Evolutionary conservation across 2,329 filamentous ascomycete genomes (phyloP), one percentile per base, ranked within the genome.

Genomic region (Cryphonectria radicalis): DNA sequence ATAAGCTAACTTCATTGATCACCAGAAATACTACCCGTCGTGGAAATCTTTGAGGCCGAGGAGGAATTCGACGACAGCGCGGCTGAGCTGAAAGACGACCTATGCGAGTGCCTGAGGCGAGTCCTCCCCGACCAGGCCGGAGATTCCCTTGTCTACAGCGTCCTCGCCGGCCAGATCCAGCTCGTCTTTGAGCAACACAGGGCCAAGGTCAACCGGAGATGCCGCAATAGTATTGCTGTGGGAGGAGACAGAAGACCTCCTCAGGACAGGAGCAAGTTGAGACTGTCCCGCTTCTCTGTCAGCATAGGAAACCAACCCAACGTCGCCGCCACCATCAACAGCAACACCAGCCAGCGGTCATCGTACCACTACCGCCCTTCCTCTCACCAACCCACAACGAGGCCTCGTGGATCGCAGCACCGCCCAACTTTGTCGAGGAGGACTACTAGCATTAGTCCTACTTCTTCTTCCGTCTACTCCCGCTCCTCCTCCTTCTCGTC

Each of bases 101-200:
- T 73, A 0, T 71, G 72, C 8, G 72, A 73, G 14, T 68, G 66
- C 14, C 63, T 73, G 3, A 68, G 35, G 17, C 64, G 67, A 22
- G 67, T 73, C 19, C 59, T 73, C 10, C 72, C 72, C 4, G 69
- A 73, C 4, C 72, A 73, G 50, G 32, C 66, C 11, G 69, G 65
- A 22, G 69, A 69, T 35, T 59, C 68, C 7, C 68, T 67, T 7
- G 62, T 71, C 40, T 73, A 67, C 63, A 63, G 42, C 8, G 67
- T 69, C 60, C 35, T 73, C 8, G 72, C 72, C 2, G 72, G 72
- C 13, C 72, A 73, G 53, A 69, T 73, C 57, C 72, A 73, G 42
- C 67, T 73, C 4, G 72, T 73, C 6, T 69, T 73, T 17, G 72
- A 73, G 53, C 72, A 73, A 53, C 69, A 73, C 57, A 57, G 72